These are phyloP conservation scores for Botrytis galanthina DNA, from an alignment of 2,329 filamentous ascomycete genomes.

Conservation along the genomic window DNA sequence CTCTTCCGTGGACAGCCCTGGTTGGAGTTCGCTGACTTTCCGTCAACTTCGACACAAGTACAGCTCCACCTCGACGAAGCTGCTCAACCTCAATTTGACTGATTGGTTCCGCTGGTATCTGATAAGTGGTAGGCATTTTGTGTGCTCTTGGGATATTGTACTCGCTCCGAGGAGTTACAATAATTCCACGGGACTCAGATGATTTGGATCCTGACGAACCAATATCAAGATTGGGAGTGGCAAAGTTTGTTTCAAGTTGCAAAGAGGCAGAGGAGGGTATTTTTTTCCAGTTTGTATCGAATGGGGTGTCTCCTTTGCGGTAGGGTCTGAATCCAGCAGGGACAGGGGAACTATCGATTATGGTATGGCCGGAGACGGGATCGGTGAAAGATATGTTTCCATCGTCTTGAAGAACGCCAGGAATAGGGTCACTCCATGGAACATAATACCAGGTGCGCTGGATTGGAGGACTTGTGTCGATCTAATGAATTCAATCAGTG, in stretches of 20 bases:
- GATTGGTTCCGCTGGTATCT: background rate
- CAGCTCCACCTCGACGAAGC: background rate
- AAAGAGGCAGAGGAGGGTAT: background rate
- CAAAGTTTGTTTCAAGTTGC: background rate
- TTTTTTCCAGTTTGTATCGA: background rate
- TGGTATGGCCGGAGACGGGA: background rate
- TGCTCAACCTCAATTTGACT: background rate
- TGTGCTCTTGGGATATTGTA: background rate
- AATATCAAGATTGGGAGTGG: background rate
- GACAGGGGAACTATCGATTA: background rate
- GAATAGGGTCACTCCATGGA: background rate
- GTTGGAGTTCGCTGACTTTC: background rate
- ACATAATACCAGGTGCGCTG: slow-evolving; percentile 6
- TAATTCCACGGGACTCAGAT: background rate
- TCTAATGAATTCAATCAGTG: background rate
- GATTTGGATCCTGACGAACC: background rate
- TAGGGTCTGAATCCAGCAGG: background rate
- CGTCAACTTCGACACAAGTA: background rate
- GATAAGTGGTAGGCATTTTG: background rate
- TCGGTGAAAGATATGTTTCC: background rate
- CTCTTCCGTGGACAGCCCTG: background rate
- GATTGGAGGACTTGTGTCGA: background rate
- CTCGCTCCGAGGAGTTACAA: background rate
- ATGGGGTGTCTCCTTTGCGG: background rate
- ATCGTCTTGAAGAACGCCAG: background rate